These are phyloP conservation scores for Penicillium janthinellum DNA, from an alignment of 2,329 filamentous ascomycete genomes.

Conservation along the genomic window DNA sequence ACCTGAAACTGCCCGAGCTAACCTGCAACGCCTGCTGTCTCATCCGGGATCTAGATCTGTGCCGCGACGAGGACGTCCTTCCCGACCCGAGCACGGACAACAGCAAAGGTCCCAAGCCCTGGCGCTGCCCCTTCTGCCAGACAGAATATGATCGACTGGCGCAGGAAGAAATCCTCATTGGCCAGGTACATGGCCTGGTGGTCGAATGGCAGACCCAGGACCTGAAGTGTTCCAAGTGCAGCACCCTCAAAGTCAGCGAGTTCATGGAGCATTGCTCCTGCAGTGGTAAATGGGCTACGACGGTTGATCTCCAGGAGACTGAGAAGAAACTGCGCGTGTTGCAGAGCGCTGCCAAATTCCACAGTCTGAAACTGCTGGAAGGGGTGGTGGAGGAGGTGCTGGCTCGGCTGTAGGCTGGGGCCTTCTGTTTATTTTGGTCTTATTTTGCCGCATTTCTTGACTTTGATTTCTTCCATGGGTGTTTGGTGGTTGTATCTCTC, in stretches of 20 bases:
- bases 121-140: slow-evolving; percentile 77
- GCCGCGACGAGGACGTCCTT: slow-evolving; percentile 81
- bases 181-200: slow-evolving; percentile 71
- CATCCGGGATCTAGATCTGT: slow-evolving; percentile 85
- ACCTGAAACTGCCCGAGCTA: slow-evolving; percentile 71
- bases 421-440: not conserved
- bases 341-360: slow-evolving; percentile 73
- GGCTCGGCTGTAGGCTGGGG: slow-evolving; percentile 40
- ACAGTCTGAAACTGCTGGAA: slow-evolving; percentile 78
- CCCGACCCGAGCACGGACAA: slow-evolving; percentile 49
- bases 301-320: slow-evolving; percentile 67
- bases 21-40: slow-evolving; percentile 91
- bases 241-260: slow-evolving; percentile 73
- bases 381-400: slow-evolving; percentile 70
- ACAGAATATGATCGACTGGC: slow-evolving; percentile 74
- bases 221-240: slow-evolving; percentile 76
- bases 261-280: slow-evolving; percentile 97
- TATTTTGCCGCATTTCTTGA: not conserved
- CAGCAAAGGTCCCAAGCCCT: slow-evolving; percentile 52
- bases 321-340: slow-evolving; percentile 68
- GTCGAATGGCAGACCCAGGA: slow-evolving; percentile 88
- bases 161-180: slow-evolving; percentile 81
- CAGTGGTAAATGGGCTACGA: slow-evolving; percentile 79
- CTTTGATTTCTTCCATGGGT: not conserved
- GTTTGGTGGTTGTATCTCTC: not conserved